Base-by-base conservation (phyloP, 345 rosid genomes). In the Streptanthus diversifolius region DNA sequence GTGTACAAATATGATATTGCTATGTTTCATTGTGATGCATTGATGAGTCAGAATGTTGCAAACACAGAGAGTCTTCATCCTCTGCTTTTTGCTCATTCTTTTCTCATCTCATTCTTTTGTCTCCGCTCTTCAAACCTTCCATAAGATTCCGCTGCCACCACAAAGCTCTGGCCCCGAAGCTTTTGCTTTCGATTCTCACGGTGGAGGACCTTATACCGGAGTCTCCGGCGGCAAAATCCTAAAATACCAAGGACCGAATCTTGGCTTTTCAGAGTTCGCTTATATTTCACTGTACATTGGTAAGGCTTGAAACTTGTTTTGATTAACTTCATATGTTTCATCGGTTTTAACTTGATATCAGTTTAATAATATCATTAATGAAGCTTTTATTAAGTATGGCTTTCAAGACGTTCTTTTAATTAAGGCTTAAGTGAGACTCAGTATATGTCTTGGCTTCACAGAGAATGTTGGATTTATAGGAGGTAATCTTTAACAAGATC, bases 151-250 rank as follows among this genome's bases (percentile, higher is more conserved):
- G 2, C 39, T 74, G 32, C 71, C 71, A 69, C 60, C 59, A n/a
- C 22, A 0, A 36, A 19, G 7, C 43, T 57, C 66, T 3, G 77
- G n/a, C 32, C 77, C 77, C 0, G 77, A 74, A 57, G 77, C 72
- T 45, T 74, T 74, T 45, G 72, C 77, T 7, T 73, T 73, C 29
- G 71, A 73, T 66, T 45, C 77, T 33, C 17, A 32, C 13, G 77
- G 72, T 22, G 63, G 10, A 67, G 82, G 81, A 44, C 74, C 78
- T 51, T 82, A 80, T 65, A 79, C 83, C 0, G 83, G 84, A 32
- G 70, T 80, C 44, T 63, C 77, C 5, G 84, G 80, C 12, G 85
- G 83, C 18, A 76, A 81, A 39, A 73, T 76, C 51, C 63, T 82
- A 15, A 76, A 66, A 41, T 82, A 74, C 71, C 44, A 60, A 27